Conservation (phyloP, 306 rosid species). For the Alnus glutinosa region DNA sequence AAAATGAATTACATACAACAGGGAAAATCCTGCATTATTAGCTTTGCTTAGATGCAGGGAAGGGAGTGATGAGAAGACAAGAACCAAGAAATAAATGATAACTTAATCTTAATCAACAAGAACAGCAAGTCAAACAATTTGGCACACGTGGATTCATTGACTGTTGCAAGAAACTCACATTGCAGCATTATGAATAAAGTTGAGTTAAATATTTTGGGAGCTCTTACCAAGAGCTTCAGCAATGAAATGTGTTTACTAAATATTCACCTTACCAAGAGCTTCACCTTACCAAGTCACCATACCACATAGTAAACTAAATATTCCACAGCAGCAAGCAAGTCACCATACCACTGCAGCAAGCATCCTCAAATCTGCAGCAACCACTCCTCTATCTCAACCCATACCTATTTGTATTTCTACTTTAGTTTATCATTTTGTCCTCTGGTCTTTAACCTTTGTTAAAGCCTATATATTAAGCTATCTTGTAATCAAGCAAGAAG, state of each 20-base stretch:
- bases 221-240: constrained; percentile 87
- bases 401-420: too few species aligned
- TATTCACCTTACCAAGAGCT: too few species aligned
- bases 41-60: not conserved
- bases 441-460: too few species aligned
- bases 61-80: not conserved
- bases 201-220: constrained; percentile 22
- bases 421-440: too few species aligned
- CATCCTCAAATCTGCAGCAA: too few species aligned
- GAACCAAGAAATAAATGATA: not conserved
- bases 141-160: not conserved
- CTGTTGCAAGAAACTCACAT: constrained; percentile 24
- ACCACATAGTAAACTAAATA: too few species aligned
- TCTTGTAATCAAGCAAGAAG: too few species aligned
- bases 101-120: not conserved
- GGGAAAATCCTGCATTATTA: not conserved
- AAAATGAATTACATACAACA: not conserved
- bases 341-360: too few species aligned
- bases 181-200: constrained; percentile 4
- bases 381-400: too few species aligned
- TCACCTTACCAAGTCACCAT: too few species aligned
- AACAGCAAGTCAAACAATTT: not conserved
- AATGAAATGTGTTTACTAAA: constrained; percentile 56
- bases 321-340: too few species aligned
- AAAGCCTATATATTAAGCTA: too few species aligned